These are phyloP conservation scores for Hawksworthiomyces lignivorus DNA, from an alignment of 2,329 filamentous ascomycete genomes.

Conservation along the genomic window DNA sequence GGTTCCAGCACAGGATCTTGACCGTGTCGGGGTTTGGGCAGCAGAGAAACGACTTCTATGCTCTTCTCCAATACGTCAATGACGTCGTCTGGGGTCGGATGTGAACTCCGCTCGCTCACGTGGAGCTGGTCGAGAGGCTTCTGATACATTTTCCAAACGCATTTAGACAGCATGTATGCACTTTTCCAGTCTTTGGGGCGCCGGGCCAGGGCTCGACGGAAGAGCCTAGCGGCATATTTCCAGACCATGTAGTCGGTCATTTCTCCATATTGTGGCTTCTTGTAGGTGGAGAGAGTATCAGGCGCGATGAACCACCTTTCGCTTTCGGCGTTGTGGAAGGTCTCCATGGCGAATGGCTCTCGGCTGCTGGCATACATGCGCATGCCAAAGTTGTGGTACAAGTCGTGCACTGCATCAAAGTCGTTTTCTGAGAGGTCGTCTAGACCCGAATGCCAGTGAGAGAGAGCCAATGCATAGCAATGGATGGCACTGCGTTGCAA, in stretches of 20 bases:
- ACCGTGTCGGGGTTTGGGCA: conserved; percentile 49
- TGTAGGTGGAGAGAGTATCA: conserved; percentile 42
- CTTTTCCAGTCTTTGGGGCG: conserved; percentile 53
- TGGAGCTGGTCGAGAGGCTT: conserved; percentile 37
- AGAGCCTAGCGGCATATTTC: conserved; percentile 51
- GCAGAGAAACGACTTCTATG: conserved; percentile 40
- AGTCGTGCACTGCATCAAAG: conserved; percentile 47
- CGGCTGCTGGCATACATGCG: conserved; percentile 55
- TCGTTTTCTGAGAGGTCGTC: conserved; percentile 32
- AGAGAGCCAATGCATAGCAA: conserved; percentile 59
- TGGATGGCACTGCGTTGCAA: conserved; percentile 77
- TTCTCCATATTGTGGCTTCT: conserved; percentile 44
- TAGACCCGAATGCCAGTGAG: conserved; percentile 41
- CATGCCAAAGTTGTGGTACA: conserved; percentile 55
- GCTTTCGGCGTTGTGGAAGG: conserved; percentile 48
- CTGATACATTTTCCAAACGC: conserved; percentile 57
- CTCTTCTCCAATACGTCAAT: conserved; percentile 44
- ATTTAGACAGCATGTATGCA: conserved; percentile 54
- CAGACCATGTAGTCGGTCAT: conserved; percentile 55
- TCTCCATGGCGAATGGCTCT: conserved; percentile 56
- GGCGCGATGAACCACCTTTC: conserved; percentile 50
- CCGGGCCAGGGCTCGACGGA: conserved; percentile 46
- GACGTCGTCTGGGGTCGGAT: conserved; percentile 33
- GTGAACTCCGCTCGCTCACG: conserved; percentile 30
- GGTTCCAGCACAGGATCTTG: conserved; percentile 78